Evolutionary conservation across 1,284 basidiomycete genomes (phyloP).

Genomic region (Ceratorhiza oryzae-sativae): DNA sequence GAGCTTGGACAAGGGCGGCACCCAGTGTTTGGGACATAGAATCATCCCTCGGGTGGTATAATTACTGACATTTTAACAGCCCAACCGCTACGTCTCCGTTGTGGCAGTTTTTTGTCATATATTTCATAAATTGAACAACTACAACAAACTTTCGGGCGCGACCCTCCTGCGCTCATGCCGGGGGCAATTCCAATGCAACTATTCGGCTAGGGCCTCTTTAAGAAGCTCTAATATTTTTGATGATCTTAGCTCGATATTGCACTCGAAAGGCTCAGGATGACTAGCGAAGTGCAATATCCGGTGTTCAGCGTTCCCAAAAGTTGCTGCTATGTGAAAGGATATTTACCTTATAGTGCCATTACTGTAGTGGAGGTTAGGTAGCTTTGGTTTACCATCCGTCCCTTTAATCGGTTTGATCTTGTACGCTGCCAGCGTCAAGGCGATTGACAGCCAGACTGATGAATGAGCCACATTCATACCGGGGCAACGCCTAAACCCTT

Average conservation of each 20-base stretch:
- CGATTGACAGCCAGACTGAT: constrained; percentile 21
- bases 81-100: no score
- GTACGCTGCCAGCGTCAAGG: constrained; percentile 12
- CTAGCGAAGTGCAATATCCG: neutral
- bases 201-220: neutral
- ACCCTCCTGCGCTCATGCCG: no score
- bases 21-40: no score
- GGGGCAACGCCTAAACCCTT: constrained; percentile 17
- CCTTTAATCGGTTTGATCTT: constrained; percentile 4
- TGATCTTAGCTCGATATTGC: constrained; percentile 14
- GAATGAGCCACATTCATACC: constrained; percentile 27
- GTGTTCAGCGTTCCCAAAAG: neutral
- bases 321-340: neutral
- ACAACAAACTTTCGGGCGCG: no score
- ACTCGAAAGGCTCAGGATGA: constrained; percentile 26
- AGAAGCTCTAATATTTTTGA: neutral
- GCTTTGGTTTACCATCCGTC: constrained; percentile 7
- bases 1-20: no score
- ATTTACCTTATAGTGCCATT: constrained; percentile 23
- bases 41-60: no score
- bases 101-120: no score
- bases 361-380: neutral
- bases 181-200: neutral
- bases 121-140: no score
- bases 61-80: no score